Evolutionary conservation across 306 rosid species (phyloP).

Genomic region (Prunus mongolica): DNA sequence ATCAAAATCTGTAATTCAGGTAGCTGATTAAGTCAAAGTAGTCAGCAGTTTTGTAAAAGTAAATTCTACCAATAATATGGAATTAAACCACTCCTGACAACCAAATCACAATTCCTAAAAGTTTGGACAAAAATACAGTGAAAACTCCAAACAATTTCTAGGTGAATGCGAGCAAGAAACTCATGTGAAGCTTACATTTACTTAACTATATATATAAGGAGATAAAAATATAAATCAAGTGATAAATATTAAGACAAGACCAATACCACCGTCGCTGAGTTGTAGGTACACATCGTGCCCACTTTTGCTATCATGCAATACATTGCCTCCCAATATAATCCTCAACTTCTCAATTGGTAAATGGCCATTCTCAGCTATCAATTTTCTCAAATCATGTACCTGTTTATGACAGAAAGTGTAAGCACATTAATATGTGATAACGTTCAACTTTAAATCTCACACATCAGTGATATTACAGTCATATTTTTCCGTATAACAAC

Average conservation of each 20-base stretch:
- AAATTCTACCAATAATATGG: background rate
- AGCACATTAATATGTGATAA: conserved; percentile 1
- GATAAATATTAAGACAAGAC: background rate
- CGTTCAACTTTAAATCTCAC: background rate
- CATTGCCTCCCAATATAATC: conserved; percentile 72
- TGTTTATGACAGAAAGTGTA: conserved; percentile 27
- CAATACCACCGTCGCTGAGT: conserved; percentile 72
- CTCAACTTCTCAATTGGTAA: conserved; percentile 62
- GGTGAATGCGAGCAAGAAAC: background rate
- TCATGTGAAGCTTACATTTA: background rate
- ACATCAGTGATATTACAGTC: background rate
- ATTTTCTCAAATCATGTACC: conserved; percentile 75
- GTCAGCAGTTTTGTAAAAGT: background rate
- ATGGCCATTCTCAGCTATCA: conserved; percentile 50
- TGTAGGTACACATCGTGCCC: conserved; percentile 49
- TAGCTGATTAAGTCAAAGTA: background rate
- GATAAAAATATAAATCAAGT: background rate
- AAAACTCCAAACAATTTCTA: background rate
- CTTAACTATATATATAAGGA: background rate
- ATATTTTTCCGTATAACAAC: background rate
- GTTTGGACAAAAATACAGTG: background rate
- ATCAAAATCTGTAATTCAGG: background rate
- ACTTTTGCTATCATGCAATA: conserved; percentile 55
- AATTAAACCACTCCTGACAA: background rate
- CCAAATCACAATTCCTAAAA: background rate